Evolutionary conservation across 768 basidiomycete genomes (phyloP), one percentile per base, ranked within the genome.

Genomic region (Guyanaporus albipodus): DNA sequence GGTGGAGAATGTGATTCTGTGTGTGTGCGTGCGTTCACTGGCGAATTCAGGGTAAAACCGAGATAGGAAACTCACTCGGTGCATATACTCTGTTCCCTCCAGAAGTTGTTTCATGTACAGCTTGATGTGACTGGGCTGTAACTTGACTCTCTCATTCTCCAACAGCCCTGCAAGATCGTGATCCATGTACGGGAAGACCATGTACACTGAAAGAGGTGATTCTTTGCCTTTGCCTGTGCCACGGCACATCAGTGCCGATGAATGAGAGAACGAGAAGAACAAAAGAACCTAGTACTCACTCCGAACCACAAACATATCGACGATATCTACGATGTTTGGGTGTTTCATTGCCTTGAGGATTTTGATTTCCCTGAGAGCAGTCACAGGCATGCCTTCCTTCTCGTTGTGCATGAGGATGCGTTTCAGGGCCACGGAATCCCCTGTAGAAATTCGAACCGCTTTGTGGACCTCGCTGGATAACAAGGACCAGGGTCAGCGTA

Each of bases 171-270:
- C 92, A 10, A 99, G 80, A 68, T 99, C 96, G 59, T 99, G 95
- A 59, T 98, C 96, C 96, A 98, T 98, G 69, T 97, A 99, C 0
- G 96, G 96, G 60, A 98, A 99, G 33, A 97, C 95, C 92, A 98
- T 96, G 69, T 90, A 96, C 12, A 97, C 90, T 4, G 89, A 90
- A 44, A 91, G 70, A 21, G 86, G 82, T 11, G 66, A 62, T 37
- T 84, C 78, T 48, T 74, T 85, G 61, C 85, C 83, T 85, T 52
- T 35, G 41, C 60, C 60, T 61, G 23, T 26, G 15, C n/a, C 37
- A 44, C 42, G 19, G 10, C 41, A 37, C 29, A 34, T 53, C 21
- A 53, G 50, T 22, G 39, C 1, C 42, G 19, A 6, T 15, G 21
- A 36, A 18, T 28, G 40, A 47, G 21, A 27, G 38, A 36, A 18